Percentiles rank a stretch among this genome's conserved stretches.
phyloP scores from a whole-genome alignment of 768 basidiomycete genomes.

The Boletus rubroflammeus region DNA sequence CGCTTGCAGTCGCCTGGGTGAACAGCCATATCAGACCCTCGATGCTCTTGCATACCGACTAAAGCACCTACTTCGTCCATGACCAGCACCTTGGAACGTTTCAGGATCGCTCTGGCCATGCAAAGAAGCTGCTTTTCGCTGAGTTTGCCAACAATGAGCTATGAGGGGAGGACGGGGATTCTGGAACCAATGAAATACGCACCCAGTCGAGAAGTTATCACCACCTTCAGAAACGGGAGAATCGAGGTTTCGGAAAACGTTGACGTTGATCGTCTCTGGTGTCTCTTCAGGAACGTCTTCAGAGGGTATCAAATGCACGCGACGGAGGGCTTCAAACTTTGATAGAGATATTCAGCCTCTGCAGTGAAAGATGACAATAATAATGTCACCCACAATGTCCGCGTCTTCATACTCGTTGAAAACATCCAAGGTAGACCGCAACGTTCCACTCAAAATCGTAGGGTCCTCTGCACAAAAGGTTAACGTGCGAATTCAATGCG shows the following conservation, averaged over 20 bases:
- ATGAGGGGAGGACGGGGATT: background rate
- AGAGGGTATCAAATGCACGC: slow-evolving; percentile 74
- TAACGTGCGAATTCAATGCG: background rate
- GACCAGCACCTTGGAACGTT: slow-evolving; percentile 70
- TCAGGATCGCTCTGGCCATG: slow-evolving; percentile 84
- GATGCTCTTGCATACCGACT: background rate
- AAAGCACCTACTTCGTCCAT: slow-evolving; percentile 70
- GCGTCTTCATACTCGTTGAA: slow-evolving; percentile 83
- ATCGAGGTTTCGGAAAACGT: slow-evolving; percentile 75
- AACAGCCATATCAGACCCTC: background rate
- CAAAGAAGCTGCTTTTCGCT: slow-evolving; percentile 85
- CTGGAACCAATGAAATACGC: slow-evolving; percentile 13
- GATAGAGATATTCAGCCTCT: background rate
- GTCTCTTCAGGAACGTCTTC: slow-evolving; percentile 42
- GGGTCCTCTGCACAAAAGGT: slow-evolving; percentile 66
- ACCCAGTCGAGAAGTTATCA: slow-evolving; percentile 89
- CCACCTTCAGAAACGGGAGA: slow-evolving; percentile 77
- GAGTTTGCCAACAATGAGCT: slow-evolving; percentile 2
- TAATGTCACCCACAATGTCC: slow-evolving; percentile 58
- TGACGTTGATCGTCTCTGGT: slow-evolving; percentile 53
- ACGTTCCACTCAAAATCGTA: slow-evolving; percentile 77
- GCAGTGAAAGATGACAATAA: background rate
- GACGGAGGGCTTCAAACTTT: slow-evolving; percentile 79
- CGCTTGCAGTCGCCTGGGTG: slow-evolving; percentile 63
- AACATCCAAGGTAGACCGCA: slow-evolving; percentile 79